Base-by-base conservation (phyloP, 345 rosid genomes). In the Hypericum androsaemum region DNA sequence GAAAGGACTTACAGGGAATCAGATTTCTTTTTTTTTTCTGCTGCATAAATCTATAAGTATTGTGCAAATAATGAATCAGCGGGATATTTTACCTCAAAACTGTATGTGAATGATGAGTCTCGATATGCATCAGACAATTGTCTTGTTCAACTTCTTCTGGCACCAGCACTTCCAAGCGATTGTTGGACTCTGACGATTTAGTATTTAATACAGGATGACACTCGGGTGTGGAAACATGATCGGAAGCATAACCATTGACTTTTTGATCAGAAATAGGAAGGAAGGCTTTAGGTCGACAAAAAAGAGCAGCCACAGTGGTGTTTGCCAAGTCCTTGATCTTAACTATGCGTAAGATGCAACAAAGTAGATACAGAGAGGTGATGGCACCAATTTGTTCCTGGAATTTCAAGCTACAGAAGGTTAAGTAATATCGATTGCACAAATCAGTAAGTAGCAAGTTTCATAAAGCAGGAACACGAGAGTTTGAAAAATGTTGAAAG, bases 321-420 rank as follows among this genome's bases (percentile, higher is more conserved):
- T 94, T 94, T 15, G 94, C 90, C 97, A 94, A 68, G 73, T 94
- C 97, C 76, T 82, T 94, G 71, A 85, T 94, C 74, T 94, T 88
- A 59, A 94, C 87, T 52, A 94, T 79, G 72, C 81, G 87, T 71
- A 94, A 68, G 75, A 94, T 94, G 90, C 95, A 85, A 56, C 92
- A 94, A 62, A 94, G 86, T 61, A 88, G 71, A 71, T 88, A 88
- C 58, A 94, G 74, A 49, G 94, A 86, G 64, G 95, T 86, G 69
- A 77, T 62, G 35, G 97, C 77, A 63, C 83, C 82, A 42, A 83
- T 58, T 60, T 73, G 71, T 47, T 73, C 95, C 99, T 94, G 82
- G 60, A 69, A 58, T 52, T 53, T 64, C 47, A 62, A 57, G 66
- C 51, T 42, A 64, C 35, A 43, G 53, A 60, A 63, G 56, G 64